Evolutionary conservation across 306 rosid species (phyloP).

Genomic region (Sphenostylis stenocarpa): DNA sequence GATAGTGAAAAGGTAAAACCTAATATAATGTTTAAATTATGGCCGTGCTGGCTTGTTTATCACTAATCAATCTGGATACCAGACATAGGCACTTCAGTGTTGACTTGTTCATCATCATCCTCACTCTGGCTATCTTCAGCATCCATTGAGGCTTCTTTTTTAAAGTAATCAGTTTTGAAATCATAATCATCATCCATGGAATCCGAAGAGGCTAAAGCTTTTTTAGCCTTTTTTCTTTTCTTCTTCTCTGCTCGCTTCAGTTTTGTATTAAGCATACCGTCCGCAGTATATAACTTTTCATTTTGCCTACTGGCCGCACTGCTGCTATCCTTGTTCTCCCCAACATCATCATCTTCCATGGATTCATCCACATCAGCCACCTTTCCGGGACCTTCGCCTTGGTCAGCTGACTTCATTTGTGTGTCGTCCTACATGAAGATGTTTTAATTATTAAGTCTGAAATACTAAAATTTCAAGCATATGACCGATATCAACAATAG

Average conservation of each 20-base stretch:
- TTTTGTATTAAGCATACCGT: constrained; percentile 83
- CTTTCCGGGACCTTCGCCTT: constrained; percentile 38
- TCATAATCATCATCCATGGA: constrained; percentile 85
- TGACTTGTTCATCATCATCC: constrained; percentile 29
- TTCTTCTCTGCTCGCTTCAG: constrained; percentile 77
- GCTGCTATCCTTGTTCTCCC: constrained; percentile 52
- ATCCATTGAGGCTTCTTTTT: constrained; percentile 63
- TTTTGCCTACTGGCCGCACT: constrained; percentile 61
- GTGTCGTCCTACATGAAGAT: constrained; percentile 40
- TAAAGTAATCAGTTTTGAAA: constrained; percentile 73
- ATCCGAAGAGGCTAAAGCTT: constrained; percentile 41
- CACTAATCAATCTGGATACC: constrained; percentile 29
- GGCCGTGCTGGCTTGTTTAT: background rate
- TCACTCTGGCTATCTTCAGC: constrained; percentile 44
- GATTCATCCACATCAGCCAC: constrained; percentile 46
- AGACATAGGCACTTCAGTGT: constrained; percentile 46
- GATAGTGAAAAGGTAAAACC: background rate
- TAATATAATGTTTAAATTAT: constrained; percentile 2
- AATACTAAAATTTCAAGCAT: background rate
- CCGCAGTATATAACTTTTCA: constrained; percentile 73
- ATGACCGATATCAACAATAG: background rate
- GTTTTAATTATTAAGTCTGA: background rate
- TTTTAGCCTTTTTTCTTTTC: constrained; percentile 62
- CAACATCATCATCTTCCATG: constrained; percentile 53
- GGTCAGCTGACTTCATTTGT: constrained; percentile 37